A percentile compares a stretch with the other conserved stretches of the same genome.
Evolutionary conservation across 345 rosid species (phyloP).

Genomic region (Camelina hispida): DNA sequence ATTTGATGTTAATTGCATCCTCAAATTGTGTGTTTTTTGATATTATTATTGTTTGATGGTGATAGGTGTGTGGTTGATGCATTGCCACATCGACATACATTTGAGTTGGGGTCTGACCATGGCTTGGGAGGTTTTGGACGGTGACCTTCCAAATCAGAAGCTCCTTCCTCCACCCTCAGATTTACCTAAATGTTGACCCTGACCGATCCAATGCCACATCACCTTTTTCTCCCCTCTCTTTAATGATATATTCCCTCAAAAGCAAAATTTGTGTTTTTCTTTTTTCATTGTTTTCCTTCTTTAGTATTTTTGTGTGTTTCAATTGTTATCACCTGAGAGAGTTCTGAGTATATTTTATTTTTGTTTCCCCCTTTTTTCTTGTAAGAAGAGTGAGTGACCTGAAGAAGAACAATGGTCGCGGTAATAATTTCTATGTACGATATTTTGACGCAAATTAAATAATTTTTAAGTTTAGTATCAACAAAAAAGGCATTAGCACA

Average conservation of each 20-base stretch:
- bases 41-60: constrained; percentile 21
- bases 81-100: constrained; percentile 76
- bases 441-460: constrained; percentile 4
- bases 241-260: neutral
- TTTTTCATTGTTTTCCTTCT: neutral
- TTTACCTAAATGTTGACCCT: constrained; percentile 67
- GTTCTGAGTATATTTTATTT: neutral
- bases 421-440: neutral
- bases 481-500: neutral
- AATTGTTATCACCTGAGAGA: constrained; percentile 16
- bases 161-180: constrained; percentile 75
- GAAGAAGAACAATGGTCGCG: constrained; percentile 16
- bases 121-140: constrained; percentile 77
- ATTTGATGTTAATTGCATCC: neutral
- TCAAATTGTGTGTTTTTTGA: neutral
- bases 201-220: constrained; percentile 37
- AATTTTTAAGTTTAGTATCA: constrained; percentile 7
- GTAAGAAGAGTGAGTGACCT: constrained; percentile 18
- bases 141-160: constrained; percentile 66
- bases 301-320: constrained; percentile 29
- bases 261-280: constrained; percentile 1
- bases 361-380: neutral
- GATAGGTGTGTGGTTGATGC: constrained; percentile 77
- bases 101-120: constrained; percentile 74
- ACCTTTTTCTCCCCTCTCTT: neutral